Percentiles rank a stretch among this genome's conserved stretches.
Evolutionary conservation across 192 early-diverging fungal species (phyloP).

Genomic region (Entomortierella beljakovae): DNA sequence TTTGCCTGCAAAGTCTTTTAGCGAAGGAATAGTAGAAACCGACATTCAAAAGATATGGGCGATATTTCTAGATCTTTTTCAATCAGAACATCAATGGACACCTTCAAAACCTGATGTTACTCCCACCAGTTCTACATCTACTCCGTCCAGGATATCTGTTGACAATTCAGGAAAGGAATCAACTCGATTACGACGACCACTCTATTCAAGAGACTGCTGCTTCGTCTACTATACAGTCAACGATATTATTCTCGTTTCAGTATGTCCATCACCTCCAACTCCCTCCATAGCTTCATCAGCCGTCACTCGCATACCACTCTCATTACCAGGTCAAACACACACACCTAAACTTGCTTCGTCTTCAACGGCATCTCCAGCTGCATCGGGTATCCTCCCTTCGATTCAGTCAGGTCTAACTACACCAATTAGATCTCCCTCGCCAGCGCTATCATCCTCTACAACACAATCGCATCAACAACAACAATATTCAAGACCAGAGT

Average conservation of each 20-base stretch:
- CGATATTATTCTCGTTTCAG: conserved; percentile 32
- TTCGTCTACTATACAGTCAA: conserved; percentile 30
- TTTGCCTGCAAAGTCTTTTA: background rate
- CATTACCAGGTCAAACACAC: conserved; percentile 10
- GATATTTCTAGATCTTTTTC: conserved; percentile 36
- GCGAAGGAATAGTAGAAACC: background rate
- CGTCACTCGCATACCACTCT: conserved; percentile 20
- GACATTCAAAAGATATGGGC: conserved; percentile 41
- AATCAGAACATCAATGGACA: conserved; percentile 25
- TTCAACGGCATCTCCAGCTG: background rate
- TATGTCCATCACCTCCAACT: conserved; percentile 33
- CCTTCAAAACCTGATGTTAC: background rate
- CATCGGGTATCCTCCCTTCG: background rate
- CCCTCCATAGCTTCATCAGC: conserved; percentile 10
- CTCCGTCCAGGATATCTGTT: background rate
- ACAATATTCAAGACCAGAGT: background rate
- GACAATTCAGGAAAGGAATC: background rate
- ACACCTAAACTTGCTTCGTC: background rate
- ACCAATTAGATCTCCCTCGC: background rate
- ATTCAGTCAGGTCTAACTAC: background rate
- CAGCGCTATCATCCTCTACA: background rate
- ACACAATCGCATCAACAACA: background rate
- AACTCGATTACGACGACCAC: conserved; percentile 7
- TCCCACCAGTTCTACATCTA: conserved; percentile 1
- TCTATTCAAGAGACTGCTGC: conserved; percentile 25